Conservation (phyloP, 805 yeast species). For the Myxozyma monticola region DNA sequence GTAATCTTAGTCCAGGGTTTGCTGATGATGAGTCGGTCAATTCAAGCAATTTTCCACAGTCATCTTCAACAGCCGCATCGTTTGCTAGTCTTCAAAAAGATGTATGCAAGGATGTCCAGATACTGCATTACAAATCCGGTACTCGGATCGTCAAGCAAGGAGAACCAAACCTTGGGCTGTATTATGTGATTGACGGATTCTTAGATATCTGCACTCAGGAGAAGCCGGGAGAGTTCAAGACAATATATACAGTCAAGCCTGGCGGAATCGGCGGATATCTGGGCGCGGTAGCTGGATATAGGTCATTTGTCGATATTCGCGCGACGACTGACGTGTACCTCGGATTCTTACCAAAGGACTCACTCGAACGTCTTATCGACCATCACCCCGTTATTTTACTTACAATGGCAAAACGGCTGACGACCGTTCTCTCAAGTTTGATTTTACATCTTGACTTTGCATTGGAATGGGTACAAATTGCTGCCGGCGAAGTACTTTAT, state of each 20-base stretch:
- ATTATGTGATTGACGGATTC: conserved; percentile 75
- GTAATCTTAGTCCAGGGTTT: conserved; percentile 1
- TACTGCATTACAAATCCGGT: conserved; percentile 55
- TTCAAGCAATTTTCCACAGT: conserved; percentile 10
- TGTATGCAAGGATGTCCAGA: conserved; percentile 59
- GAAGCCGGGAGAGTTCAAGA: conserved; percentile 21
- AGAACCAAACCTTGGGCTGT: conserved; percentile 69
- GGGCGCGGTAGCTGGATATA: conserved; percentile 74
- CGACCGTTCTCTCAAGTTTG: conserved; percentile 63
- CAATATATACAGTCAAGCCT: conserved; percentile 54
- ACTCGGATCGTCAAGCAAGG: conserved; percentile 62
- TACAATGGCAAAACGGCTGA: conserved; percentile 72
- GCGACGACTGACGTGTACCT: conserved; percentile 64
- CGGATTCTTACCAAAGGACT: conserved; percentile 66
- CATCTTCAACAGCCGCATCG: neutral
- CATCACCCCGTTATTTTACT: conserved; percentile 73
- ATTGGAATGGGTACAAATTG: conserved; percentile 88
- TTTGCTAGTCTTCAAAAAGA: conserved; percentile 40
- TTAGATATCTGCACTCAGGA: conserved; percentile 57
- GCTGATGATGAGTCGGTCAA: conserved; percentile 39
- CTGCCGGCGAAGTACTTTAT: conserved; percentile 80
- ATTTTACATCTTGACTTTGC: conserved; percentile 83
- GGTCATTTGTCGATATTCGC: conserved; percentile 69
- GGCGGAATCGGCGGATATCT: conserved; percentile 90
- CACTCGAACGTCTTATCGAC: conserved; percentile 68